phyloP scores from a whole-genome alignment of 1,284 basidiomycete genomes.

The Puccinia coronata region DNA sequence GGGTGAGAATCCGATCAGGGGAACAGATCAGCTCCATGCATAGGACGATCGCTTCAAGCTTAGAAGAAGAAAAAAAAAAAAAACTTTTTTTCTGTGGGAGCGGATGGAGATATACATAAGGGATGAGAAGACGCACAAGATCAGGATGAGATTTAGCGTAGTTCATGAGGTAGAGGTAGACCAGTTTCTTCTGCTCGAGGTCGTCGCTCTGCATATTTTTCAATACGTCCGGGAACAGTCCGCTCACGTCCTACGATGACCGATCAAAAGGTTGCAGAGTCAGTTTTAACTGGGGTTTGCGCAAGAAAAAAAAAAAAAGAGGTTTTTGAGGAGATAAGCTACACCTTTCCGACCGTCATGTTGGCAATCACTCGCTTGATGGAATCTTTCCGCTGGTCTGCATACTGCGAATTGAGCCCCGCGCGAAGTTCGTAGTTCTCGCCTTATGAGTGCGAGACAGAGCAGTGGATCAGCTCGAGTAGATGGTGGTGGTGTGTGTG shows the following conservation, averaged over 20 bases:
- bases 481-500: neutral
- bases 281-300: neutral
- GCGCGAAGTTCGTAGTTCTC: slow-evolving; percentile 93
- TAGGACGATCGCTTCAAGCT: slow-evolving; percentile 55
- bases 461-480: neutral
- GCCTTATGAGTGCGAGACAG: slow-evolving; percentile 60
- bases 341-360: slow-evolving; percentile 91
- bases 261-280: slow-evolving; percentile 12
- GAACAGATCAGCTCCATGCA: slow-evolving; percentile 57
- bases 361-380: slow-evolving; percentile 67
- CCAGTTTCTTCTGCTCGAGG: slow-evolving; percentile 70
- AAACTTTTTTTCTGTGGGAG: too few relatives aligned
- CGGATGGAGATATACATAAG: too few relatives aligned
- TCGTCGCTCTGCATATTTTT: slow-evolving; percentile 79
- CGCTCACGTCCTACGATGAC: slow-evolving; percentile 32
- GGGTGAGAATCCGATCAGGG: neutral
- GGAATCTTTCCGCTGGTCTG: slow-evolving; percentile 59
- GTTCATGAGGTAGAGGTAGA: slow-evolving; percentile 87
- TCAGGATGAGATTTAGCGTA: slow-evolving; percentile 86
- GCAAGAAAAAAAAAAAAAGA: too few relatives aligned
- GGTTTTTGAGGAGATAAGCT: too few relatives aligned
- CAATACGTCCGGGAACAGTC: slow-evolving; percentile 71
- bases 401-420: slow-evolving; percentile 58
- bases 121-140: slow-evolving; percentile 64
- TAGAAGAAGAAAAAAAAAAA: slow-evolving; percentile 53